phyloP scores from a whole-genome alignment of 345 rosid species.

The Cardamine occulta region DNA sequence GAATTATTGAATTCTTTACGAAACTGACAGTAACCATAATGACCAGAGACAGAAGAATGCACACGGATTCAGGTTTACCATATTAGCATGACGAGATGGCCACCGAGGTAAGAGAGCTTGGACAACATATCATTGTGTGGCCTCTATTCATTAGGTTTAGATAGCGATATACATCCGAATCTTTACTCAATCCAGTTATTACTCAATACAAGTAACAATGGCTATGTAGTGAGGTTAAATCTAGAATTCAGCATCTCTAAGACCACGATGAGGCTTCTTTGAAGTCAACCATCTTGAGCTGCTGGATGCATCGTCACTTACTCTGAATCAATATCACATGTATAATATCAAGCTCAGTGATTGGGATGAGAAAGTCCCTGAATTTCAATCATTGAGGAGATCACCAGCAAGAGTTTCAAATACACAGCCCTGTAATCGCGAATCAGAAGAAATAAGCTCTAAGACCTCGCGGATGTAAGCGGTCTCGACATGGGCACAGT shows the following conservation, averaged over 20 bases:
- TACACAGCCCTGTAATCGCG: conserved; percentile 45
- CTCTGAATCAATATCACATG: not conserved
- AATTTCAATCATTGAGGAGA: conserved; percentile 4
- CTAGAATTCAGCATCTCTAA: not conserved
- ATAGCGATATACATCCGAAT: not conserved
- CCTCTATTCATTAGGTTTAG: not conserved
- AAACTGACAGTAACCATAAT: not conserved
- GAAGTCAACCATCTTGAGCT: conserved; percentile 1
- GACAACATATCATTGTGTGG: not conserved
- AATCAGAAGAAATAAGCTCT: conserved; percentile 53
- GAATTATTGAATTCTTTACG: not conserved
- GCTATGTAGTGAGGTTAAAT: too few relatives aligned
- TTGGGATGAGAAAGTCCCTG: conserved; percentile 8
- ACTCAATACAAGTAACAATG: too few relatives aligned
- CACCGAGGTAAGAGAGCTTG: not conserved
- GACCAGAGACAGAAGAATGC: not conserved
- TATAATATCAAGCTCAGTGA: not conserved
- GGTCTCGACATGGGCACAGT: conserved; percentile 56
- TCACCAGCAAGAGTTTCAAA: conserved; percentile 32
- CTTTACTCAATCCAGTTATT: not conserved
- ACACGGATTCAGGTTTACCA: not conserved
- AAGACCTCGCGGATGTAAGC: conserved; percentile 51
- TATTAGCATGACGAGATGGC: not conserved
- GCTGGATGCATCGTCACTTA: conserved; percentile 5
- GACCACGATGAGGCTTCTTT: not conserved